Percentiles rank a stretch among this genome's conserved stretches.
Conservation (phyloP, 768 basidiomycete species). For the Tremella mesenterica region DNA sequence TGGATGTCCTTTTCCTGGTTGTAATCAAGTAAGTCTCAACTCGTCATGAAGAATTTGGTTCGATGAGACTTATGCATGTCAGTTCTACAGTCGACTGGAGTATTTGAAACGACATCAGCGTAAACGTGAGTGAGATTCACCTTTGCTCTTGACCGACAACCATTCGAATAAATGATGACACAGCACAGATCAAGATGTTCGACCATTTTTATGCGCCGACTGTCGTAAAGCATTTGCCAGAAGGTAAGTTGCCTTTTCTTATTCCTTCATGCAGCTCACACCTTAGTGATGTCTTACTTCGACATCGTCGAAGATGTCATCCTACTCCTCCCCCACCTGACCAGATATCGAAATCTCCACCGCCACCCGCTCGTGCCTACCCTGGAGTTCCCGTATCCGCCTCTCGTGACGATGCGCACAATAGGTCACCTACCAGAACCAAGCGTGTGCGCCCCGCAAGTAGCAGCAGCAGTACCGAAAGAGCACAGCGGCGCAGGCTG, state of each 20-base stretch:
- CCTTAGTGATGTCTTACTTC: conserved; percentile 44
- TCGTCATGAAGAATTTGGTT: background rate
- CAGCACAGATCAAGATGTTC: conserved; percentile 41
- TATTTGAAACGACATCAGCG: conserved; percentile 46
- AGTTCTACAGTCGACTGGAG: conserved; percentile 45
- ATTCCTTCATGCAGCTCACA: conserved; percentile 1
- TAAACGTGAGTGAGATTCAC: conserved; percentile 45
- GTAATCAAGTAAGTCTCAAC: conserved; percentile 30
- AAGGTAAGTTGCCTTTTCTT: conserved; percentile 27
- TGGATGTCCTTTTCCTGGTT: conserved; percentile 34
- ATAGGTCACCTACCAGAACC: conserved; percentile 18
- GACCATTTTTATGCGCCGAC: conserved; percentile 44
- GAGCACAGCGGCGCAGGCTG: conserved; percentile 3
- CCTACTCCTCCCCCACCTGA: conserved; percentile 33
- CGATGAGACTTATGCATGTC: background rate
- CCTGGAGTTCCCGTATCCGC: conserved; percentile 36
- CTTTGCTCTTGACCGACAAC: background rate
- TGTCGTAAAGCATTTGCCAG: conserved; percentile 45
- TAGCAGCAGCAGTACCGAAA: conserved; percentile 6
- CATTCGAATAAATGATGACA: background rate
- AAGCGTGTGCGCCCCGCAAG: conserved; percentile 15
- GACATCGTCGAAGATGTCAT: conserved; percentile 44
- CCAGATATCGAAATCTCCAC: conserved; percentile 26
- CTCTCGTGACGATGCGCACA: conserved; percentile 29
- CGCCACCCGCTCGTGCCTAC: conserved; percentile 20